phyloP scores from a whole-genome alignment of 2,329 filamentous ascomycete species.

The Curvularia hawaiiensis region DNA sequence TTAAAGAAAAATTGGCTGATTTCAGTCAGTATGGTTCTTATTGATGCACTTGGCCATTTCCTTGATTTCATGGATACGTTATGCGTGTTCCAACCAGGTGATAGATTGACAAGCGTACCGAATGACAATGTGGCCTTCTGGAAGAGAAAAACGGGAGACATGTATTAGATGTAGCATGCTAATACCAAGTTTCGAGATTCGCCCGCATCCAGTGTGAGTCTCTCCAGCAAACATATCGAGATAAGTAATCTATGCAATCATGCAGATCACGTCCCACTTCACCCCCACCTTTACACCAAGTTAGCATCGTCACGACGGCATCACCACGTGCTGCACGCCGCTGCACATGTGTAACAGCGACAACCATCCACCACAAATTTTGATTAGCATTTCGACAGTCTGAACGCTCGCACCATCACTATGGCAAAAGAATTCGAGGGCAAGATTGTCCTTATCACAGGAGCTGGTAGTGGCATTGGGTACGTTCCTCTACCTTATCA shows the following conservation, averaged over 20 bases:
- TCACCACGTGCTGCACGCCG: conserved; percentile 10
- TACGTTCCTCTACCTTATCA: conserved; percentile 18
- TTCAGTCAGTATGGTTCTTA: not conserved
- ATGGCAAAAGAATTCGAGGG: conserved; percentile 40
- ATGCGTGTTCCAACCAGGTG: conserved; percentile 4
- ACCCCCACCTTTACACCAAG: conserved; percentile 41
- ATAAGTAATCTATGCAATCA: conserved; percentile 25
- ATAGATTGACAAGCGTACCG: not conserved
- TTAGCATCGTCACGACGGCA: conserved; percentile 21
- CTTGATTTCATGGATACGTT: conserved; percentile 7
- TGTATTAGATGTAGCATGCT: not conserved
- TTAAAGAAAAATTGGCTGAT: not conserved
- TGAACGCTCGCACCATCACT: not conserved
- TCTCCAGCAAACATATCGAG: not conserved
- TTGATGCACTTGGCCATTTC: not conserved
- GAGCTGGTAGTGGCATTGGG: conserved; percentile 54
- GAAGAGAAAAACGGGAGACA: not conserved
- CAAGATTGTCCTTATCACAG: conserved; percentile 39
- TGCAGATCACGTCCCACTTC: conserved; percentile 40
- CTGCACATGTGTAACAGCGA: not conserved
- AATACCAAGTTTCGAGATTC: not conserved
- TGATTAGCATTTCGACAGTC: not conserved
- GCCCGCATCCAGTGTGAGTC: not conserved
- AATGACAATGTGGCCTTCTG: not conserved
- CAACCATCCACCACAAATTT: not conserved